A percentile compares a stretch with the other conserved stretches of the same genome.
Evolutionary conservation across 306 rosid species (phyloP).

Genomic region (Quercus berberidifolia): DNA sequence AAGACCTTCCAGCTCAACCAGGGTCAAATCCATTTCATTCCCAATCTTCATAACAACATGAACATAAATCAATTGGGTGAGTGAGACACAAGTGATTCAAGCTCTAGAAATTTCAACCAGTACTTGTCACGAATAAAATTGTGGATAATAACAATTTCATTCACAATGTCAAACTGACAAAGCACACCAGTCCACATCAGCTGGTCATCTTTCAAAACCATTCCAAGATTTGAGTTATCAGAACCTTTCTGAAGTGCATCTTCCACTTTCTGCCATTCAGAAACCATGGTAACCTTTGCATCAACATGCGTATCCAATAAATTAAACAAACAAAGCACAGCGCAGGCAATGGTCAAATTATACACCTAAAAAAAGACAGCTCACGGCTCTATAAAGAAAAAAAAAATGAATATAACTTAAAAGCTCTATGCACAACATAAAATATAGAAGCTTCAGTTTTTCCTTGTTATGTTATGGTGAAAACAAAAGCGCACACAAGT

Average conservation of each 20-base stretch:
- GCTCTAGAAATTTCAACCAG: slow-evolving; percentile 87
- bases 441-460: background rate
- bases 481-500: background rate
- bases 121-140: slow-evolving; percentile 88
- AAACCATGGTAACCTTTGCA: slow-evolving; percentile 17
- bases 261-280: slow-evolving; percentile 77
- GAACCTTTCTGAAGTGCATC: slow-evolving; percentile 67
- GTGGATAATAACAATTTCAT: slow-evolving; percentile 84
- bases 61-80: slow-evolving; percentile 94
- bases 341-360: background rate
- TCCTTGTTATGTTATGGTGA: background rate
- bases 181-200: slow-evolving; percentile 83
- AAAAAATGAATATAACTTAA: background rate
- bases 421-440: slow-evolving; percentile 6
- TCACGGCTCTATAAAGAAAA: background rate
- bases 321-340: background rate
- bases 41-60: slow-evolving; percentile 95
- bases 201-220: slow-evolving; percentile 83
- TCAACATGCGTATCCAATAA: slow-evolving; percentile 12
- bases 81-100: slow-evolving; percentile 85
- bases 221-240: slow-evolving; percentile 48
- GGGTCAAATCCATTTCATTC: slow-evolving; percentile 86
- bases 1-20: slow-evolving; percentile 92
- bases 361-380: background rate
- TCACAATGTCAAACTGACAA: slow-evolving; percentile 88